Evolutionary conservation across 768 basidiomycete species (phyloP).

Genomic region (Lactarius tabidus): DNA sequence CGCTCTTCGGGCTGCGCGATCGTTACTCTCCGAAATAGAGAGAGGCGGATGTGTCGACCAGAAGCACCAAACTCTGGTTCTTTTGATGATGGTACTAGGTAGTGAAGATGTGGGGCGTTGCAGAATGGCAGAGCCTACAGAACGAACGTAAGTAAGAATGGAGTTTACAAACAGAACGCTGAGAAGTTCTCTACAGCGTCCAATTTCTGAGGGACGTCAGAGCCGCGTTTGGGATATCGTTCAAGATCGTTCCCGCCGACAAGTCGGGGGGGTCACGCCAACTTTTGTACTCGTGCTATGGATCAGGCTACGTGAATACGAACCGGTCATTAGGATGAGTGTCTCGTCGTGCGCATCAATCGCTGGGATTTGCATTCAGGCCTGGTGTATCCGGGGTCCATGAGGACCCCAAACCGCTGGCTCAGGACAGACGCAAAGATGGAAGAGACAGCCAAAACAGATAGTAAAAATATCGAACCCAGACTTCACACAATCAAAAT

Average conservation of each 20-base stretch:
- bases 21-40: conserved; percentile 73
- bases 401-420: no score
- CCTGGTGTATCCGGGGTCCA: no score
- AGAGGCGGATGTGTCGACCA: conserved; percentile 88
- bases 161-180: conserved; percentile 14
- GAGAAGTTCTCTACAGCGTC: conserved; percentile 49
- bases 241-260: conserved; percentile 77
- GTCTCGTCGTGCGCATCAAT: background rate
- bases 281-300: conserved; percentile 84
- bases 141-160: conserved; percentile 52
- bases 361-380: background rate
- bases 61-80: conserved; percentile 80
- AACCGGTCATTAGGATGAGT: conserved; percentile 69
- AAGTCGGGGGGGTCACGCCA: conserved; percentile 49
- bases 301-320: conserved; percentile 86
- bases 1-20: conserved; percentile 73
- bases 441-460: background rate
- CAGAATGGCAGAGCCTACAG: conserved; percentile 77
- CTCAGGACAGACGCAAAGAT: no score
- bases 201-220: conserved; percentile 86
- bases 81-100: conserved; percentile 92
- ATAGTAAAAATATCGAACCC: background rate
- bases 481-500: no score
- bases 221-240: conserved; percentile 83
- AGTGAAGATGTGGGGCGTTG: conserved; percentile 95